Conservation (phyloP, 1,139 yeast species). For the Lodderomyces jiufengensis region DNA sequence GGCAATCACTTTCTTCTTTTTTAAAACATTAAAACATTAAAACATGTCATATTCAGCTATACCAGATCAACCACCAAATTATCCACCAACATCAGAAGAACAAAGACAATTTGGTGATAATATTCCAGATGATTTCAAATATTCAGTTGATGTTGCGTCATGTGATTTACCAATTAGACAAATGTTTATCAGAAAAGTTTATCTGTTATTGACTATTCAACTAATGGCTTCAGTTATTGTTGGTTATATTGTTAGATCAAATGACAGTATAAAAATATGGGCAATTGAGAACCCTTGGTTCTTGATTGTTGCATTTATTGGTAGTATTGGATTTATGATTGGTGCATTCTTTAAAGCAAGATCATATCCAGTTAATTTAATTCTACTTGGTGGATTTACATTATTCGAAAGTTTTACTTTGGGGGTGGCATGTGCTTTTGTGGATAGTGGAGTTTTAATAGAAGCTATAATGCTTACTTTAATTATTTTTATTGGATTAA, state of each 20-base stretch:
- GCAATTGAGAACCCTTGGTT: slow-evolving; percentile 60
- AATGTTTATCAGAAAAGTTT: slow-evolving; percentile 75
- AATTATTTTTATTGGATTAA: slow-evolving; percentile 69
- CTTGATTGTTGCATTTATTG: slow-evolving; percentile 53
- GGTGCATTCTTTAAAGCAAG: slow-evolving; percentile 58
- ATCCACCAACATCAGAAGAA: slow-evolving; percentile 6
- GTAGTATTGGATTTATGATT: slow-evolving; percentile 60
- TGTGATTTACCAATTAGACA: slow-evolving; percentile 76
- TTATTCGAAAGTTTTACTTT: slow-evolving; percentile 69
- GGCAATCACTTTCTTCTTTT: background rate
- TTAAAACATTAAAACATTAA: background rate
- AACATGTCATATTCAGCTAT: slow-evolving; percentile 6
- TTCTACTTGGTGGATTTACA: slow-evolving; percentile 64
- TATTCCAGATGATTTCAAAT: slow-evolving; percentile 80
- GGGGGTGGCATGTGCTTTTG: slow-evolving; percentile 63
- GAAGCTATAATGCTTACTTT: slow-evolving; percentile 72
- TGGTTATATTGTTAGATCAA: slow-evolving; percentile 52
- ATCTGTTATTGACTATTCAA: slow-evolving; percentile 66
- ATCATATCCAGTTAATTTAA: slow-evolving; percentile 58
- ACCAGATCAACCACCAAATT: slow-evolving; percentile 10
- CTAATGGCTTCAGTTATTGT: slow-evolving; percentile 57
- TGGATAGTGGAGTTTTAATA: slow-evolving; percentile 61
- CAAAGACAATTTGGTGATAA: slow-evolving; percentile 35
- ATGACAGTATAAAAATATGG: slow-evolving; percentile 51
- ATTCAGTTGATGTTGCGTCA: slow-evolving; percentile 71